Percentiles rank a stretch among this genome's conserved stretches.
These are phyloP conservation scores for Rhinocladiella similis DNA, from an alignment of 2,329 filamentous ascomycete species.

Conservation along the genomic window DNA sequence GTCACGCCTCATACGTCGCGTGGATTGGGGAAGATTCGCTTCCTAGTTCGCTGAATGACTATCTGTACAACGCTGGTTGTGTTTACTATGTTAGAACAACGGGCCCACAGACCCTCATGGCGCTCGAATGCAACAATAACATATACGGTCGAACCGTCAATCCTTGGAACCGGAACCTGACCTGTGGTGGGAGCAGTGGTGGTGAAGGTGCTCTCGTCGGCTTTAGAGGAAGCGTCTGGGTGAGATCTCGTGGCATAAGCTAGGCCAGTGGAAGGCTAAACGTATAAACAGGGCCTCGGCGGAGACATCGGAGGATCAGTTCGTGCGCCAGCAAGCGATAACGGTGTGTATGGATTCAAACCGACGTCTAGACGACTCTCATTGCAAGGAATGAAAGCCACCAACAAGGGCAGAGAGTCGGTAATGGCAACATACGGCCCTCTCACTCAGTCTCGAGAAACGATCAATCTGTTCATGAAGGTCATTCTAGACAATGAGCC, in stretches of 20 bases:
- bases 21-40: constrained; percentile 30
- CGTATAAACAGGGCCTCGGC: constrained; percentile 56
- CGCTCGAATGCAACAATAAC: constrained; percentile 34
- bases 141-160: constrained; percentile 49
- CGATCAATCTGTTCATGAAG: constrained; percentile 46
- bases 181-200: constrained; percentile 56
- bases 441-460: constrained; percentile 54
- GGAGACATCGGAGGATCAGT: constrained; percentile 51
- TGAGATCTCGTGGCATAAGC: neutral
- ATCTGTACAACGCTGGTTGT: constrained; percentile 33
- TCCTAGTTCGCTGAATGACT: constrained; percentile 28
- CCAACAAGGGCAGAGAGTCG: constrained; percentile 15
- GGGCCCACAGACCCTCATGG: constrained; percentile 34
- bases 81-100: constrained; percentile 36
- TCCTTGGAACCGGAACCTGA: constrained; percentile 53
- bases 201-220: constrained; percentile 59
- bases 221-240: constrained; percentile 46
- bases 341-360: constrained; percentile 41
- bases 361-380: constrained; percentile 45
- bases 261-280: neutral
- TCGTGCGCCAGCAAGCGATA: constrained; percentile 40
- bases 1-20: constrained; percentile 33
- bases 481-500: constrained; percentile 46
- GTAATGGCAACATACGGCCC: constrained; percentile 56
- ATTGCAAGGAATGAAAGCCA: constrained; percentile 19